Evolutionary conservation across 768 basidiomycete genomes (phyloP).

Genomic region (Mycena galericulata): DNA sequence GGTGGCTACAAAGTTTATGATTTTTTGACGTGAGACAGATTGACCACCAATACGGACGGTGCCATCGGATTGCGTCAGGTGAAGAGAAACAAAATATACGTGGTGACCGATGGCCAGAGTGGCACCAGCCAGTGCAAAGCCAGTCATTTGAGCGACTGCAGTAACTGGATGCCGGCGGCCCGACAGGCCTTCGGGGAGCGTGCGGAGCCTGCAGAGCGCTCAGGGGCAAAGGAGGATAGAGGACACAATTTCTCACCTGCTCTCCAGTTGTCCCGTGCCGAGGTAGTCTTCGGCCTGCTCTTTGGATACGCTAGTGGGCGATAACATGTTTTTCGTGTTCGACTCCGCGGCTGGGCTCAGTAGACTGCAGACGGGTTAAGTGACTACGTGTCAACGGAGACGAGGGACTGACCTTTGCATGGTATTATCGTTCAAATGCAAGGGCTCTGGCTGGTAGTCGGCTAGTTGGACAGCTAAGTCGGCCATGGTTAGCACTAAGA

Average conservation of each 20-base stretch:
- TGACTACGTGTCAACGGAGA: neutral
- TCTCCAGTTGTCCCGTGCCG: neutral
- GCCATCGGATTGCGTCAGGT: conserved; percentile 5
- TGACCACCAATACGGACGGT: neutral
- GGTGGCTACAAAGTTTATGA: conserved; percentile 6
- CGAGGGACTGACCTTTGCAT: neutral
- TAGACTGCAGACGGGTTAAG: neutral
- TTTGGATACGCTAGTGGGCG: neutral
- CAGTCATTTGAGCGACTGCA: conserved; percentile 2
- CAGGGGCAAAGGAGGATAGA: neutral
- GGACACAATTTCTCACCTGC: neutral
- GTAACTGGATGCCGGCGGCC: conserved; percentile 9
- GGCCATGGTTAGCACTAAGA: no score
- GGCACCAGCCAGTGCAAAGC: conserved; percentile 6
- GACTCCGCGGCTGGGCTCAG: neutral
- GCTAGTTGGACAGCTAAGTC: conserved; percentile 1
- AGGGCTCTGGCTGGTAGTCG: conserved; percentile 12
- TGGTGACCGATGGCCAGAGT: conserved; percentile 4
- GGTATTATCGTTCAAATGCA: neutral
- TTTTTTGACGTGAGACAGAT: neutral
- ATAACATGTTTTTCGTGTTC: neutral
- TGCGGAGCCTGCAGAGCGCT: neutral
- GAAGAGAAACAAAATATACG: neutral
- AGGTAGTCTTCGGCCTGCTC: neutral
- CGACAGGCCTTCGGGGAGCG: neutral